Evolutionary conservation across 148 eudicot genomes (phyloP), one percentile per base, ranked within the genome.

Genomic region (Persicaria maculosa): DNA sequence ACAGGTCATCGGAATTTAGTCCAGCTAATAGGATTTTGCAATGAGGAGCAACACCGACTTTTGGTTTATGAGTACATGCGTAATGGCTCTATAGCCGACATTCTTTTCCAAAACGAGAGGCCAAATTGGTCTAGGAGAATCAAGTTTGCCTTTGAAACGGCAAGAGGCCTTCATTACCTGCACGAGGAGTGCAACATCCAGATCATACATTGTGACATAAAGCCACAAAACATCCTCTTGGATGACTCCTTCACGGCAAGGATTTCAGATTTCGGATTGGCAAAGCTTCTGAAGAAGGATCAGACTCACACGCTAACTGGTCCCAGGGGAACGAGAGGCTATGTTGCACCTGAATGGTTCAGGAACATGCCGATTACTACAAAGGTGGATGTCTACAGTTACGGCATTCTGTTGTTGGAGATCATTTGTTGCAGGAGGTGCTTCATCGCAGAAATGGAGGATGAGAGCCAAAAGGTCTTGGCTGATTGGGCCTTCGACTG

Each of bases 401-500:
- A 31, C 40, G 40, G 40, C 40, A 31, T 31, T 31, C 40, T 31
- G 40, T 31, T 31, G 40, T 31, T 31, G 40, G 40, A 31, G 40
- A 31, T 31, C 40, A 31, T 31, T 3, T 31, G 40, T 31, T 31
- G 40, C 17, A 44, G 78, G 10, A 76, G n/a, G 43, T 75, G 48
- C 43, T 20, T 79, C 6, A 71, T 71, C 40, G 45, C 48, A 40
- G 50, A 74, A 17, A 71, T 4, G 10, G 53, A 54, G 20, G 68
- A 45, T 17, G 78, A 74, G 19, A 59, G 74, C 44, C 44, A 31
- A 7, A 71, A 74, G 72, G 74, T 74, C 47, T 71, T 82, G 55
- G 74, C 82, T 50, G 80, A 82, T 67, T 80, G 80, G 81, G 89
- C 81, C 50, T 72, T 73, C 71, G 84, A 84, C 53, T 84, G 87